Percentiles rank a stretch among this genome's conserved stretches.
Conservation (phyloP, 139 green algal genomes). For the Volvox africanus region DNA sequence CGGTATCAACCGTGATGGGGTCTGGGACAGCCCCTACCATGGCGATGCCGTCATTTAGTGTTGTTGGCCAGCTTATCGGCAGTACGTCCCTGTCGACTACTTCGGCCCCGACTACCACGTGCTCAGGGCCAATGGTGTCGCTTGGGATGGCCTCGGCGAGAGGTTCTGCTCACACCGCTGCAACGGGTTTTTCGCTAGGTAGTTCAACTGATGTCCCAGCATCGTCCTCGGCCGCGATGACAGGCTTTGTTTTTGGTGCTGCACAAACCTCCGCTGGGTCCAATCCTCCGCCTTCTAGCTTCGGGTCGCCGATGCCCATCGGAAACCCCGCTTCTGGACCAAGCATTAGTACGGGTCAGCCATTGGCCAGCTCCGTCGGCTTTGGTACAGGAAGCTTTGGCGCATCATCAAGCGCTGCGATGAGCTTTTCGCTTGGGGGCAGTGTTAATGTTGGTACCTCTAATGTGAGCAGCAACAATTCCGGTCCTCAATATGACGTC, state of each 20-base stretch:
- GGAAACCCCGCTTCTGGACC: not conserved
- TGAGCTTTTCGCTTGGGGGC: slow-evolving; percentile 9
- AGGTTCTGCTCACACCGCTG: too few relatives aligned
- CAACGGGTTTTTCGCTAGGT: slow-evolving; percentile 7
- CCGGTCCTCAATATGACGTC: not conserved
- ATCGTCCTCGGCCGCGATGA: not conserved
- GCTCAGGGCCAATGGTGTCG: too few relatives aligned
- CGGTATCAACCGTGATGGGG: not conserved
- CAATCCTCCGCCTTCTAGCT: not conserved
- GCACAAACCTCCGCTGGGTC: not conserved
- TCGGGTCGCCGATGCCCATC: slow-evolving; percentile 18
- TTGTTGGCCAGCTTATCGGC: not conserved
- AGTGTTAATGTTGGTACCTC: not conserved
- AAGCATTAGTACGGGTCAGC: not conserved
- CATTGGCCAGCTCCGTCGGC: not conserved
- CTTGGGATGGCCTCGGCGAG: too few relatives aligned
- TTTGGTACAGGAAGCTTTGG: not conserved
- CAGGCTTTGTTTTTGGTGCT: not conserved
- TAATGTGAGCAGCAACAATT: not conserved
- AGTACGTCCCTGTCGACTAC: not conserved
- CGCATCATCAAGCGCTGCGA: not conserved
- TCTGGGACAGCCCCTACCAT: too few relatives aligned
- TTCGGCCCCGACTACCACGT: too few relatives aligned
- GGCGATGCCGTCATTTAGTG: not conserved
- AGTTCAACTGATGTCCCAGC: not conserved